Base-by-base conservation (phyloP, 331 rosid species). In the Malus hybrid region DNA sequence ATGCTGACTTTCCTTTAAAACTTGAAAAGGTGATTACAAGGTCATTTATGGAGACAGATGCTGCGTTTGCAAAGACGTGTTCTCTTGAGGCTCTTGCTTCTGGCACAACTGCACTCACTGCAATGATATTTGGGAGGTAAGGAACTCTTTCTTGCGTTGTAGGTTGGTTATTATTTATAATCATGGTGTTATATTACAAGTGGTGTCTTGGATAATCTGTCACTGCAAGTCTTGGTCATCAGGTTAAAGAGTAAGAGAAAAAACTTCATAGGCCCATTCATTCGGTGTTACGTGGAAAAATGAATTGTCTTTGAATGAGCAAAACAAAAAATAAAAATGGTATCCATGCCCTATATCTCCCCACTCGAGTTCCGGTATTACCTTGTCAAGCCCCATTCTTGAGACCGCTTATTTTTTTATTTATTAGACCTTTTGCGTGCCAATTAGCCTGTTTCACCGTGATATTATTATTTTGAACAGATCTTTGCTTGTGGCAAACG, bases 81-180 rank as follows among this genome's bases (percentile, higher is more conserved):
- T 86, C 97, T 71, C 46, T 65, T 11, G 89, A 87, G 66, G 77
- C 97, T 74, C 74, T 79, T 28, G 84, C 94, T 78, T 93, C 98
- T 74, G 97, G 98, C 75, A 93, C 98, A 73, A 93, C 98, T 76
- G 98, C 91, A 24, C 88, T 93, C 1, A 88, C 96, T 33, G 97
- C 98, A 58, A 91, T 91, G 85, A 85, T 93, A 80, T 90, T 87
- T 63, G 94, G 97, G 80, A 88, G 97, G 98, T 88, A 58, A 84
- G 68, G 60, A 48, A 39, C 68, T 62, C 20, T 48, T 70, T 52
- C 14, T 72, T 71, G 56, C 18, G 39, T 19, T 42, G 55, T 75
- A 44, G 56, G 50, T 34, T 32, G 42, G 52, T 20, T 34, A 20
- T 30, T 33, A 57, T 56, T 34, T 72, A 58, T 61, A 57, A 65